Conservation (phyloP, 345 rosid species). For the Hibiscus mutabilis region DNA sequence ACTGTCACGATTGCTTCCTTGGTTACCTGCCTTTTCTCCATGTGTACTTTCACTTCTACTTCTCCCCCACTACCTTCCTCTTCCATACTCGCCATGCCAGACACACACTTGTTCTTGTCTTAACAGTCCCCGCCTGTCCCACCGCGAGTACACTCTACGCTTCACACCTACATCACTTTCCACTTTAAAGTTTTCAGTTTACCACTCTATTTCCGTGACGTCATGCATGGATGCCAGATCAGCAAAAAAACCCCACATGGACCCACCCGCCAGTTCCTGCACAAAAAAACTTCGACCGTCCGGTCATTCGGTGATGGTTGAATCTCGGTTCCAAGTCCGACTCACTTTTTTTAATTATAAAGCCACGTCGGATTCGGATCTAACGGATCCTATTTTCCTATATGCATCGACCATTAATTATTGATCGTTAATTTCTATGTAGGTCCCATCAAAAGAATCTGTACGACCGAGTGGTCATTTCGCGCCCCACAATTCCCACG, state of each 20-base stretch:
- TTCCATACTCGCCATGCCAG: neutral
- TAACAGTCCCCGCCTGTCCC: neutral
- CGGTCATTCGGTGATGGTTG: slow-evolving; percentile 12
- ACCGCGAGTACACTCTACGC: neutral
- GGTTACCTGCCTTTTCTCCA: slow-evolving; percentile 12
- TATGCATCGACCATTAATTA: neutral
- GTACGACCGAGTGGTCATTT: neutral
- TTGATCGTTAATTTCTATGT: neutral
- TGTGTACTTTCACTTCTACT: neutral
- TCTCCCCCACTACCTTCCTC: neutral
- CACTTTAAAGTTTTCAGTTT: too few species aligned
- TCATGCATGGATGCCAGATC: slow-evolving; percentile 4
- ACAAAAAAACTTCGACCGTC: too few species aligned
- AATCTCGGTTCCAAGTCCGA: slow-evolving; percentile 18
- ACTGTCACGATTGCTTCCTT: slow-evolving; percentile 14
- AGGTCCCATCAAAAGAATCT: neutral
- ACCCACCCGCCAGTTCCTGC: slow-evolving; percentile 5
- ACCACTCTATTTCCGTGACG: neutral
- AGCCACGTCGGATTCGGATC: slow-evolving; percentile 30
- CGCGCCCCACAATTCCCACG: neutral
- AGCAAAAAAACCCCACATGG: neutral
- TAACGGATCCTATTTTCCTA: neutral
- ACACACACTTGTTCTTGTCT: neutral
- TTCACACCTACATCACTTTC: neutral
- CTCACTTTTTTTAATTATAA: slow-evolving; percentile 1